Evolutionary conservation across 345 rosid genomes (phyloP).

Genomic region (Erodium maritimum): DNA sequence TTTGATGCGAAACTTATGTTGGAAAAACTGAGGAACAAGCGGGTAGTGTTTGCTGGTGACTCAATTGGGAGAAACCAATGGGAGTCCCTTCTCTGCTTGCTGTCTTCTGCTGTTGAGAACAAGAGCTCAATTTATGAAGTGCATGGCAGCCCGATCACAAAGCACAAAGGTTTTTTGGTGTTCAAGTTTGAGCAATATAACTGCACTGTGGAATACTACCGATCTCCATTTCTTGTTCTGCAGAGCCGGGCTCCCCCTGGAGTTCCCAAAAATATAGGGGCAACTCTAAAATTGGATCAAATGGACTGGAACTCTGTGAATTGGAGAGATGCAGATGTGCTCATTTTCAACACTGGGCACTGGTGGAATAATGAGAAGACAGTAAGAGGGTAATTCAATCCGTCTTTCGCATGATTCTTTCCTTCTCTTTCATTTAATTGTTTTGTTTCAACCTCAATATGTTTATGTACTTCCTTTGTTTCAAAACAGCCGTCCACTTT

Average conservation of each 20-base stretch:
- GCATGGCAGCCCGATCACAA: conserved; percentile 73
- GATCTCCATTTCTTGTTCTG: conserved; percentile 76
- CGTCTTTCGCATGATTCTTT: neutral
- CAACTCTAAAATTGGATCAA: conserved; percentile 65
- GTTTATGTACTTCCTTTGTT: too few relatives aligned
- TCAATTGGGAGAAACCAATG: conserved; percentile 95
- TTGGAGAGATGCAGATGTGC: conserved; percentile 73
- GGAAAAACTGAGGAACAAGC: conserved; percentile 65
- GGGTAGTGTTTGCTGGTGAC: conserved; percentile 83
- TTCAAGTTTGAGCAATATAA: conserved; percentile 71
- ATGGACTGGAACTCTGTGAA: conserved; percentile 70
- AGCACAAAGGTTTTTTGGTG: conserved; percentile 76
- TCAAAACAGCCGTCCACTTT: too few relatives aligned
- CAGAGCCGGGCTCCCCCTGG: conserved; percentile 75
- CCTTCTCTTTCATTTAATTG: too few relatives aligned
- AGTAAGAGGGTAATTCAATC: conserved; percentile 48
- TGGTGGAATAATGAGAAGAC: conserved; percentile 99
- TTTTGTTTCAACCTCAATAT: too few relatives aligned
- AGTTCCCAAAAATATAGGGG: conserved; percentile 33
- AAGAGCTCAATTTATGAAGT: conserved; percentile 66
- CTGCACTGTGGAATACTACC: conserved; percentile 79
- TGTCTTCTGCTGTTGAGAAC: conserved; percentile 53
- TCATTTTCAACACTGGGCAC: conserved; percentile 82
- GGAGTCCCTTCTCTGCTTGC: conserved; percentile 86
- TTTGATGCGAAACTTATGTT: conserved; percentile 72